A percentile compares a stretch with the other conserved stretches of the same genome.
phyloP scores from a whole-genome alignment of 805 yeast species.

The Wilhelminamyces savonicus region DNA sequence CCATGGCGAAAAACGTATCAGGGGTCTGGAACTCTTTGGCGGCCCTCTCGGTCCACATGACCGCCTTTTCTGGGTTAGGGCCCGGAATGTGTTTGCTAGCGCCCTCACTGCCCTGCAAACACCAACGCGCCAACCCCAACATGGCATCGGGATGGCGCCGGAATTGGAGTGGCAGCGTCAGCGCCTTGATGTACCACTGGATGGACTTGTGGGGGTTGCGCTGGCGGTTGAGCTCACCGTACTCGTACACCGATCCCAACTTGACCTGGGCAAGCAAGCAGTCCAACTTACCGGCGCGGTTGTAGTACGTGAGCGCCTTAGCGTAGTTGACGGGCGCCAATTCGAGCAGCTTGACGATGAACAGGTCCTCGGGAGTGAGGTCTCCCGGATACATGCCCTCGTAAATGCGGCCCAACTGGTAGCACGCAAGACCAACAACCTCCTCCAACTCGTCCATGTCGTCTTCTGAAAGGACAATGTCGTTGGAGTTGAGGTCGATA shows the following conservation, averaged over 20 bases:
- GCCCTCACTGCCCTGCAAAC: slow-evolving; percentile 27
- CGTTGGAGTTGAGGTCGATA: slow-evolving; percentile 27
- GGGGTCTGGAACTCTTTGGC: slow-evolving; percentile 30
- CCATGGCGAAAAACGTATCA: slow-evolving; percentile 36
- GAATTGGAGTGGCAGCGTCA: slow-evolving; percentile 32
- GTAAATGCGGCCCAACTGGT: slow-evolving; percentile 35
- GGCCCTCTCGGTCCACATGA: slow-evolving; percentile 40
- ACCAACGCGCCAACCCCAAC: slow-evolving; percentile 40
- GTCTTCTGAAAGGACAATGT: slow-evolving; percentile 27
- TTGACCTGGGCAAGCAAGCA: slow-evolving; percentile 36
- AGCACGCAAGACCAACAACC: slow-evolving; percentile 34
- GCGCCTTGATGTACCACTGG: slow-evolving; percentile 39
- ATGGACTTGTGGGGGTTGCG: slow-evolving; percentile 35
- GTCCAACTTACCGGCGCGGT: slow-evolving; percentile 34
- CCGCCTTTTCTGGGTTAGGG: slow-evolving; percentile 30
- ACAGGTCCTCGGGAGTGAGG: slow-evolving; percentile 28
- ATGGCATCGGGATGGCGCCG: slow-evolving; percentile 40
- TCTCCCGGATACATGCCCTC: slow-evolving; percentile 43
- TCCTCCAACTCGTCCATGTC: slow-evolving; percentile 37
- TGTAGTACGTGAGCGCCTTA: slow-evolving; percentile 35
- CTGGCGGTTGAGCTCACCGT: slow-evolving; percentile 36
- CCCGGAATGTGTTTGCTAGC: slow-evolving; percentile 28
- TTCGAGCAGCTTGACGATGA: slow-evolving; percentile 26
- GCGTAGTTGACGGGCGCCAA: slow-evolving; percentile 38
- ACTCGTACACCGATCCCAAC: slow-evolving; percentile 36